Percentiles rank a stretch among this genome's conserved stretches.
These are phyloP conservation scores for Ettlia oleoabundans DNA, from an alignment of 139 green algal genomes.

Conservation along the genomic window DNA sequence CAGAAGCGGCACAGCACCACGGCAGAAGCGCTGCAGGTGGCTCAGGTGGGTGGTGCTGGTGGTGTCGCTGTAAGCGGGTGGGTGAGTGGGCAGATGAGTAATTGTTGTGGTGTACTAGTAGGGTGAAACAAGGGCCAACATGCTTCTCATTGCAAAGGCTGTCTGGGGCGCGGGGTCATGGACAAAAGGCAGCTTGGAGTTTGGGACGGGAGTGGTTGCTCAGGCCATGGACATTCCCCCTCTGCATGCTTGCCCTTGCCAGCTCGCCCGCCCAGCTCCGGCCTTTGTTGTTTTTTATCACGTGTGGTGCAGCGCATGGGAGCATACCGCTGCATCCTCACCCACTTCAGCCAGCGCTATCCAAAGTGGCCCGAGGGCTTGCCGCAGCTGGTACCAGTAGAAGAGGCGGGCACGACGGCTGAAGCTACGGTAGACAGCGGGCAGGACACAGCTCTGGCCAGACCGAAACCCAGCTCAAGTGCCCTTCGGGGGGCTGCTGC, in stretches of 20 bases:
- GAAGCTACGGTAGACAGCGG: neutral
- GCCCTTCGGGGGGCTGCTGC: too few species aligned
- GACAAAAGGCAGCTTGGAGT: too few species aligned
- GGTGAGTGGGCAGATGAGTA: too few species aligned
- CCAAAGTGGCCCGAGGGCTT: slow-evolving; percentile 57
- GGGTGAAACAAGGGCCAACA: too few species aligned
- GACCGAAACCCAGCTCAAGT: too few species aligned
- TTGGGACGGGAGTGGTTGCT: too few species aligned
- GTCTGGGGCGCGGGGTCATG: too few species aligned
- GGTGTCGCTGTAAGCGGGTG: too few species aligned
- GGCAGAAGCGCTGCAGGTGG: slow-evolving; percentile 69
- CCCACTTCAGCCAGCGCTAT: slow-evolving; percentile 77
- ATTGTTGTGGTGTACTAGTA: too few species aligned
- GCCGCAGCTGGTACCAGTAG: neutral
- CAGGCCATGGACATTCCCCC: too few species aligned
- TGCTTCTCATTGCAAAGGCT: too few species aligned
- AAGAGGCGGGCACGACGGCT: neutral
- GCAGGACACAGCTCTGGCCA: neutral
- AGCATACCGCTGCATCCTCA: slow-evolving; percentile 67
- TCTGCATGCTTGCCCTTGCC: neutral
- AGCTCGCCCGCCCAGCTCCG: neutral
- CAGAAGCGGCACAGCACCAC: slow-evolving; percentile 83
- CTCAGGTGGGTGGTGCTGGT: slow-evolving; percentile 33
- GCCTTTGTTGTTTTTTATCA: neutral
- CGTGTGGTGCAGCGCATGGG: slow-evolving; percentile 48